Base-by-base conservation (phyloP, 2,329 filamentous ascomycete species). In the Arthroderma sp. region DNA sequence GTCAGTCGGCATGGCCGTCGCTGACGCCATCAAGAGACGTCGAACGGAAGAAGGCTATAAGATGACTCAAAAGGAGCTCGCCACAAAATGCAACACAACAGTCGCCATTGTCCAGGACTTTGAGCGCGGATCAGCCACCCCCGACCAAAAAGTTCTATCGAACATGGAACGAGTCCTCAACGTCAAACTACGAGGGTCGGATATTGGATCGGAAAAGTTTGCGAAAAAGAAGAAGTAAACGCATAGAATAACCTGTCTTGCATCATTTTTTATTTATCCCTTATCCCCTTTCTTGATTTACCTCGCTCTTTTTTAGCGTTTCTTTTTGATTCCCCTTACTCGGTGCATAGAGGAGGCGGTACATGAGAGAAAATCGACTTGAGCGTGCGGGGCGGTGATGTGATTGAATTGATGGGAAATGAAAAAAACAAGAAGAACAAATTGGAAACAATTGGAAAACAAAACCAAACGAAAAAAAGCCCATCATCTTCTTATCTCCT, bases 51-150 rank as follows among this genome's bases (percentile, higher is more conserved):
- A 86, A 63, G 83, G 83, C 67, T 87, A 88, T 67, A 91, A 94
- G 72, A 89, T 96, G 86, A 93, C 88, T 46, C 91, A 96, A 69
- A 93, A 93, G 64, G 78, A 80, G 52, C 70, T 82, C 45, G 89
- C 88, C 50, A 86, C 82, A 53, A 86, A 86, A 70, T 88, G 84
- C 74, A 94, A 94, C 73, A 87, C 83, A 50, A 89, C 85, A 36
- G 78, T 82, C 43, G 75, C 78, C 53, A 72, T 91, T 54, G 75
- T 96, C 51, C 83, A 82, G 59, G 81, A 87, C 56, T 87, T 94
- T 59, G 89, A 96, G 79, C 76, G 81, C 54, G 87, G 83, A 55
- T 76, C 71, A 56, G 87, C 80, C 46, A 58, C 75, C 38, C 88
- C 83, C 46, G 87, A 94, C 69, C 87, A 93, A 68, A 87, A 88